Percentiles rank a stretch among this genome's conserved stretches.
These are phyloP conservation scores for Dimocarpus longan DNA, from an alignment of 345 rosid genomes.

Conservation along the genomic window DNA sequence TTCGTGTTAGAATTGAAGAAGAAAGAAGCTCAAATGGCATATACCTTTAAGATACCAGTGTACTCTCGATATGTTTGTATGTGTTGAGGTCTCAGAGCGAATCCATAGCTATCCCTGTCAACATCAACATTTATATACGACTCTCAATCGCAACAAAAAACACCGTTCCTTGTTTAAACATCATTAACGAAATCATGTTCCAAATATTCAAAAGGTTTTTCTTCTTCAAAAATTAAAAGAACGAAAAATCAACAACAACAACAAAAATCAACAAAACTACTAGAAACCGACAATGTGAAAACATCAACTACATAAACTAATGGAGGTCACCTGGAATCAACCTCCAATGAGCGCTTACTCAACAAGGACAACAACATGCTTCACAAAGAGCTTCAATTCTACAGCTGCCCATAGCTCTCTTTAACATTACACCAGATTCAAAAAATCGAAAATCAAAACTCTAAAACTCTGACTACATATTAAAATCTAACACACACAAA, in stretches of 20 bases:
- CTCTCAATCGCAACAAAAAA: background rate
- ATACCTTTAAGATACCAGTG: constrained; percentile 66
- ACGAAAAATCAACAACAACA: background rate
- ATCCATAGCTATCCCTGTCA: constrained; percentile 86
- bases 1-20: background rate
- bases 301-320: background rate
- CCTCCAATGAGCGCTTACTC: constrained; percentile 92
- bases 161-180: background rate
- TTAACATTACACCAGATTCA: constrained; percentile 33
- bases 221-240: background rate
- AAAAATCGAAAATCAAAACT: constrained; percentile 2
- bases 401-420: constrained; percentile 71
- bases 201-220: background rate
- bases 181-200: background rate
- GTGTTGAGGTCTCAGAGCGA: constrained; percentile 97
- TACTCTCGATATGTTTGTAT: constrained; percentile 75
- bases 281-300: background rate
- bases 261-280: background rate
- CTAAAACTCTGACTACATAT: constrained; percentile 25
- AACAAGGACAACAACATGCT: constrained; percentile 97
- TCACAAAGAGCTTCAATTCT: constrained; percentile 49
- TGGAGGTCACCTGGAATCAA: constrained; percentile 74
- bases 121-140: background rate
- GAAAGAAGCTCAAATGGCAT: background rate
- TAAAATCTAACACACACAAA: background rate